Percentiles rank a stretch among this genome's conserved stretches.
These are phyloP conservation scores for Talaromyces liani DNA, from an alignment of 495 filamentous ascomycete genomes.

Conservation along the genomic window DNA sequence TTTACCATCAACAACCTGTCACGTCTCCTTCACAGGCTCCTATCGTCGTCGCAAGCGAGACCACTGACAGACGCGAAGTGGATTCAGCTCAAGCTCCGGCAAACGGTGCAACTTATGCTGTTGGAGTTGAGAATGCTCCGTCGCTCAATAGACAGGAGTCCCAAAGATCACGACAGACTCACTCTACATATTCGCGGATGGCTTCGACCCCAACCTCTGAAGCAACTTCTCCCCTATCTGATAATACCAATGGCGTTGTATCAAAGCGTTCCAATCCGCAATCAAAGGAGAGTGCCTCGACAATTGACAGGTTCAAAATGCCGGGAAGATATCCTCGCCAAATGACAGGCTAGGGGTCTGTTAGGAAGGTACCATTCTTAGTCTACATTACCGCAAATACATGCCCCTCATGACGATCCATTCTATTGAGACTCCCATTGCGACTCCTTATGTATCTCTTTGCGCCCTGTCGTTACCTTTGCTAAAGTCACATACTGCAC, in stretches of 20 bases:
- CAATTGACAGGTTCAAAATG: slow-evolving; percentile 27
- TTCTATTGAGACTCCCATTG: neutral
- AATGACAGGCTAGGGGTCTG: neutral
- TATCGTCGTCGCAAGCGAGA: neutral
- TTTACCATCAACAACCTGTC: slow-evolving; percentile 20
- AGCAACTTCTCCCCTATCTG: neutral
- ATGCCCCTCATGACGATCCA: neutral
- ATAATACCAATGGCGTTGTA: slow-evolving; percentile 10
- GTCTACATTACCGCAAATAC: slow-evolving; percentile 5
- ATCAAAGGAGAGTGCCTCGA: slow-evolving; percentile 23
- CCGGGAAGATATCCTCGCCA: slow-evolving; percentile 31
- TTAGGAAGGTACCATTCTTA: neutral
- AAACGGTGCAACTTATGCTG: slow-evolving; percentile 4
- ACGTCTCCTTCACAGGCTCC: slow-evolving; percentile 6
- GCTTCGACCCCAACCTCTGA: slow-evolving; percentile 8
- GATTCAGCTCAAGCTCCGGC: neutral
- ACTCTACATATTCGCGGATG: slow-evolving; percentile 7
- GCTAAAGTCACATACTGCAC: neutral
- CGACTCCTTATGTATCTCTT: slow-evolving; percentile 8
- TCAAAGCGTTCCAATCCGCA: slow-evolving; percentile 14
- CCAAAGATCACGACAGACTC: slow-evolving; percentile 7
- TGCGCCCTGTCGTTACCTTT: slow-evolving; percentile 8
- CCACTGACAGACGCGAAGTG: slow-evolving; percentile 20
- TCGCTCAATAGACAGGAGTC: slow-evolving; percentile 7
- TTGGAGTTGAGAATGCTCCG: neutral